Percentiles rank a stretch among this genome's conserved stretches.
These are phyloP conservation scores for Pichia cactophila DNA, from an alignment of 1,139 yeast genomes.

Conservation along the genomic window DNA sequence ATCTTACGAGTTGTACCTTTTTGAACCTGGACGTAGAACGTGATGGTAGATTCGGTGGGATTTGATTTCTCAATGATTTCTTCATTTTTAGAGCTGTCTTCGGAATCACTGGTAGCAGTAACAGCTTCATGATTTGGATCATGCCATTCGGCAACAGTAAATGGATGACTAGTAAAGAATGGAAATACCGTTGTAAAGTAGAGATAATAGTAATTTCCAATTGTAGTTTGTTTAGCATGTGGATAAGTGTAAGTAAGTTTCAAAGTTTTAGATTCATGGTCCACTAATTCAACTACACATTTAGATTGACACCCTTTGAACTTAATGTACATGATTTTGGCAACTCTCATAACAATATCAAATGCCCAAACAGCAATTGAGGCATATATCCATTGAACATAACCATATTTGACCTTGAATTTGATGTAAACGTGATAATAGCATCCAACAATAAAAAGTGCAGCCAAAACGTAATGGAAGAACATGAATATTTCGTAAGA, in stretches of 20 bases:
- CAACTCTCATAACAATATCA: slow-evolving; percentile 30
- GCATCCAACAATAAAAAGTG: slow-evolving; percentile 30
- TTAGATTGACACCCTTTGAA: slow-evolving; percentile 15
- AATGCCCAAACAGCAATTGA: slow-evolving; percentile 31
- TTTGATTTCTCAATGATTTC: background rate
- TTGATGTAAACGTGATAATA: slow-evolving; percentile 26
- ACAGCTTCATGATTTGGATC: background rate
- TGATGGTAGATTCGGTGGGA: background rate
- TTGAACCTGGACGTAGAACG: slow-evolving; percentile 11
- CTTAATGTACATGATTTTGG: slow-evolving; percentile 28
- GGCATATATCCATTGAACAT: slow-evolving; percentile 35
- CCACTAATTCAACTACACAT: slow-evolving; percentile 7
- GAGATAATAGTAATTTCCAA: slow-evolving; percentile 17
- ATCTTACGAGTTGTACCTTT: slow-evolving; percentile 17
- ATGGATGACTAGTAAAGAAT: slow-evolving; percentile 22
- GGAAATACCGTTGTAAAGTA: slow-evolving; percentile 16
- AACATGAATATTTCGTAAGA: slow-evolving; percentile 34
- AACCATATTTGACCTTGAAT: slow-evolving; percentile 28
- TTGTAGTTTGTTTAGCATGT: slow-evolving; percentile 7
- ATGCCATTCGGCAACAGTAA: slow-evolving; percentile 15
- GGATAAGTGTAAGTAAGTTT: slow-evolving; percentile 23
- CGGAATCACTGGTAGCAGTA: background rate
- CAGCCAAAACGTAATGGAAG: slow-evolving; percentile 30
- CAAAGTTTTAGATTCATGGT: slow-evolving; percentile 32
- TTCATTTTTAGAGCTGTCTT: background rate